Percentiles rank a stretch among this genome's conserved stretches.
These are phyloP conservation scores for Ceriops decandra DNA, from an alignment of 345 rosid genomes.

Conservation along the genomic window DNA sequence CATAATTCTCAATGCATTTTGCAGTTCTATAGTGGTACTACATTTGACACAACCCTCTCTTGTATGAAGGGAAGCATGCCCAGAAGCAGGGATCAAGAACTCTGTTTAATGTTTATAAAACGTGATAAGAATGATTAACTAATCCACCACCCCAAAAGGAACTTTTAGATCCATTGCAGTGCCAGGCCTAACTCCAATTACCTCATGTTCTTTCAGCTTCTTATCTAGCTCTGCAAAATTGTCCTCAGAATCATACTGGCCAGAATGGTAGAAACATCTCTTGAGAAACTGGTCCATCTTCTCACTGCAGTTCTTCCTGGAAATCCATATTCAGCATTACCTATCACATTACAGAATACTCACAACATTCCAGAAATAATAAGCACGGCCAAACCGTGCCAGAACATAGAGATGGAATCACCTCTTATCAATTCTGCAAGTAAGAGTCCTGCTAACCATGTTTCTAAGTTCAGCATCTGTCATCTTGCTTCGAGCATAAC, in stretches of 20 bases:
- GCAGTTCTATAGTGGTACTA: not conserved
- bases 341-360: conserved; percentile 5
- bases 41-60: not conserved
- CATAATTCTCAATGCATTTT: not conserved
- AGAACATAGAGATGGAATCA: conserved; percentile 20
- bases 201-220: conserved; percentile 88
- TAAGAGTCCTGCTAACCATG: conserved; percentile 95
- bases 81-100: not conserved
- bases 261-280: conserved; percentile 96
- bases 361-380: not conserved
- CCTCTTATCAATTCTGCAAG: conserved; percentile 98
- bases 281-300: conserved; percentile 93
- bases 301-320: conserved; percentile 85
- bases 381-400: not conserved
- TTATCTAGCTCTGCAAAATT: conserved; percentile 72
- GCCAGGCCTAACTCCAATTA: conserved; percentile 24
- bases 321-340: conserved; percentile 23
- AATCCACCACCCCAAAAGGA: conserved; percentile 12
- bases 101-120: not conserved
- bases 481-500: conserved; percentile 99
- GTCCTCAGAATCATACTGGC: conserved; percentile 85
- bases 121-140: not conserved
- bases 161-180: not conserved
- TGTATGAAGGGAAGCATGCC: not conserved
- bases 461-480: conserved; percentile 81